Evolutionary conservation across 2,329 filamentous ascomycete genomes (phyloP).

Genomic region (Didymella keratinophila): DNA sequence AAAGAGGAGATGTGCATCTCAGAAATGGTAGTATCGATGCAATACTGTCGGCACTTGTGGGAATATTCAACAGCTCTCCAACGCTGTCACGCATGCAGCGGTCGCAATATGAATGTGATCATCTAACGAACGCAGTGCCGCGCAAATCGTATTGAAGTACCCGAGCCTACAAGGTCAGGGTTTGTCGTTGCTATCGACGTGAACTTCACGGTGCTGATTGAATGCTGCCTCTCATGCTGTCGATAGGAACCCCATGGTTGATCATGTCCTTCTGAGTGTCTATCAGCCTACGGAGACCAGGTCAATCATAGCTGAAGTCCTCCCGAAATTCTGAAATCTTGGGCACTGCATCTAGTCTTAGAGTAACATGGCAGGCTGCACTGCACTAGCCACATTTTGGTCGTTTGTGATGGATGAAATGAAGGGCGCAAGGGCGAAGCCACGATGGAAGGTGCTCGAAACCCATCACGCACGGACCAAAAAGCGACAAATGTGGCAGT

Average conservation of each 20-base stretch:
- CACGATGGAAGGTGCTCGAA: slow-evolving; percentile 22
- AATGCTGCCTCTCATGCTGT: too few species aligned
- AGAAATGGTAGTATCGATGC: too few species aligned
- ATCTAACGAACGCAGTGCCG: neutral
- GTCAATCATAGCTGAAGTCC: neutral
- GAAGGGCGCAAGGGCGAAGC: slow-evolving; percentile 31
- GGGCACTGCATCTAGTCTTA: neutral
- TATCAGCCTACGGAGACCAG: too few species aligned
- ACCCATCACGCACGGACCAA: slow-evolving; percentile 6
- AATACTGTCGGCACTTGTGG: too few species aligned
- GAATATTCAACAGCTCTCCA: neutral
- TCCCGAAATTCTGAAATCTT: neutral
- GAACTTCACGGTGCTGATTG: too few species aligned
- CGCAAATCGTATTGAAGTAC: neutral
- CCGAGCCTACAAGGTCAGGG: neutral
- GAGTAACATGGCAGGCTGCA: neutral
- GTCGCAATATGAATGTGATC: neutral
- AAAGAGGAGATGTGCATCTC: too few species aligned
- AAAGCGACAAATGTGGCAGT: slow-evolving; percentile 14
- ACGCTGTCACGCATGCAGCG: neutral
- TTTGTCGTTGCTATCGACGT: neutral
- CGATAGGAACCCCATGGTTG: too few species aligned
- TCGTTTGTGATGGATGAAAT: slow-evolving; percentile 10
- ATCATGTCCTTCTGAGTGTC: too few species aligned
- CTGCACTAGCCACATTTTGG: slow-evolving; percentile 13